phyloP scores from a whole-genome alignment of 179 eudicot species.

The Drosera spatulata region DNA sequence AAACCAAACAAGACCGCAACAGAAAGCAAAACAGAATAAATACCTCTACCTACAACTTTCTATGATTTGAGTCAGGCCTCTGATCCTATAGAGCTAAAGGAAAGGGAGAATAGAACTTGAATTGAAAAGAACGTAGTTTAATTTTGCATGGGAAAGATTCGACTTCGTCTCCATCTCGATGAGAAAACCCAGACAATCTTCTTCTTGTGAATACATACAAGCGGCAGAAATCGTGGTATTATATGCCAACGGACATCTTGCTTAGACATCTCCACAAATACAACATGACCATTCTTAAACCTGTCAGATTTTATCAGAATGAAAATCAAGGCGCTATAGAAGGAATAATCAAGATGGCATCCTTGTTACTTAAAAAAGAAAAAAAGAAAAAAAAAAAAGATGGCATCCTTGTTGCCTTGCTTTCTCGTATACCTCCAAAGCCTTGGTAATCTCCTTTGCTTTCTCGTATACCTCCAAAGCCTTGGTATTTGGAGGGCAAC shows the following conservation, averaged over 20 bases:
- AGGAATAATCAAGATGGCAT: conserved; percentile 24
- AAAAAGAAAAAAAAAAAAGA: conserved; percentile 6
- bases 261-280: conserved; percentile 55
- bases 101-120: no score
- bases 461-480: conserved; percentile 79
- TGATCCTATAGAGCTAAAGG: no score
- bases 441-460: conserved; percentile 54
- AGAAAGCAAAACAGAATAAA: no score
- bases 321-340: conserved; percentile 50
- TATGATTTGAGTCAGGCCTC: no score
- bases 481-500: conserved; percentile 44
- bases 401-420: conserved; percentile 47
- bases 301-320: conserved; percentile 43
- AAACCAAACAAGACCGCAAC: no score
- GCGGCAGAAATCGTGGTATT: conserved; percentile 56
- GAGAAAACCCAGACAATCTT: conserved; percentile 62
- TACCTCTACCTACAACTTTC: no score
- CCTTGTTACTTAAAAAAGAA: no score
- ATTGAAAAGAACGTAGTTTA: no score
- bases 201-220: conserved; percentile 50
- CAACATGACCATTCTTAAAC: conserved; percentile 48
- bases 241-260: conserved; percentile 45
- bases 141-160: no score
- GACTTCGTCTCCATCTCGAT: conserved; percentile 48
- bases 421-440: conserved; percentile 45